Evolutionary conservation across 441 rosid genomes (phyloP).

Genomic region (Euphorbia corollata): DNA sequence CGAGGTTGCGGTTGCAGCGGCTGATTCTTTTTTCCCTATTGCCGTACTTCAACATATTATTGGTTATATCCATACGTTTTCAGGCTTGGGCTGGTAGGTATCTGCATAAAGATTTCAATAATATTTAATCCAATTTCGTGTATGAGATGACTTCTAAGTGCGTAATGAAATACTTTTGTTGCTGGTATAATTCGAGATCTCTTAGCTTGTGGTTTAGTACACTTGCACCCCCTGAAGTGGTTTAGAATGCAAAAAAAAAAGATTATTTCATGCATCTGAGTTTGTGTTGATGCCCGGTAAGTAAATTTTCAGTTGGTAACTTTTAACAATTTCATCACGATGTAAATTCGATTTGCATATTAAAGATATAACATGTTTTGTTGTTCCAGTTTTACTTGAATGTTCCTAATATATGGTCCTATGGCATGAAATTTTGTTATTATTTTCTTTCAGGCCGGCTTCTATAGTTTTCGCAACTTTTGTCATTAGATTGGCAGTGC

Average conservation of each 20-base stretch:
- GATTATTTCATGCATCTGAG: not conserved
- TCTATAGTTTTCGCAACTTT: constrained; percentile 62
- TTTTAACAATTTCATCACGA: not conserved
- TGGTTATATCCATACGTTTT: constrained; percentile 51
- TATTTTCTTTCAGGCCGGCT: constrained; percentile 64
- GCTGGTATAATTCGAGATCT: too few species aligned
- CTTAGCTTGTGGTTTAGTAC: too few species aligned
- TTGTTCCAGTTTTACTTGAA: not conserved
- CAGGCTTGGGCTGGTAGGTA: constrained; percentile 70
- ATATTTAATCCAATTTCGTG: too few species aligned
- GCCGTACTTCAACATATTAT: constrained; percentile 60
- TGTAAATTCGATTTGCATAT: not conserved
- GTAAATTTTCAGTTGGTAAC: not conserved
- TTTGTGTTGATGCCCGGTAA: not conserved
- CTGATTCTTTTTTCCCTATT: constrained; percentile 60
- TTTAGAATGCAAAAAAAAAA: not conserved
- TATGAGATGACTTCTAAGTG: too few species aligned
- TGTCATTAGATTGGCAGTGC: constrained; percentile 50
- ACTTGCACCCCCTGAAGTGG: not conserved
- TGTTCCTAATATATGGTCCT: not conserved
- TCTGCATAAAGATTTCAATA: not conserved
- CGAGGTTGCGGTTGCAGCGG: constrained; percentile 82
- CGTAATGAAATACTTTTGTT: too few species aligned
- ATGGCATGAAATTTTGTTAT: not conserved
- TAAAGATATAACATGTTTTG: too few species aligned